A percentile compares a stretch with the other conserved stretches of the same genome.
Evolutionary conservation across 352 stramenopile species (phyloP).

Genomic region (Hyaloperonospora arabidopsidis): DNA sequence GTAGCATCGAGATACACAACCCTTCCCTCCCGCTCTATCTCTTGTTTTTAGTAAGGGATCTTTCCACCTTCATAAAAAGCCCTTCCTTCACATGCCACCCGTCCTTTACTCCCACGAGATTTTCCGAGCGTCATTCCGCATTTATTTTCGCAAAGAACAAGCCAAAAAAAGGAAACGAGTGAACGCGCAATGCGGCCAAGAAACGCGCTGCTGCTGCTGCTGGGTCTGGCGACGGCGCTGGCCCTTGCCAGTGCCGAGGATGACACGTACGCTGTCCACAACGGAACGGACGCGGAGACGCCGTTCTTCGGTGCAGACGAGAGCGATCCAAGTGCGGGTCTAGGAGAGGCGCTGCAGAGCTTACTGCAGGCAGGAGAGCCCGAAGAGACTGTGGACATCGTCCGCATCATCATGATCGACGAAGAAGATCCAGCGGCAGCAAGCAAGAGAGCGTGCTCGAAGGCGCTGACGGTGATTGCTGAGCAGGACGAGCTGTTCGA

Average conservation of each 20-base stretch:
- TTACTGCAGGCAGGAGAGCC: conserved; percentile 25
- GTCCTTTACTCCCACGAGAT: too few relatives aligned
- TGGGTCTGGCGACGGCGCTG: conserved; percentile 17
- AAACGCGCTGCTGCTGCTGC: conserved; percentile 10
- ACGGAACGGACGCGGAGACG: conserved; percentile 5
- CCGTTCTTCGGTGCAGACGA: conserved; percentile 9
- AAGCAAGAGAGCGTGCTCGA: conserved; percentile 36
- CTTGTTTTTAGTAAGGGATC: too few relatives aligned
- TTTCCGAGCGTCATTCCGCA: too few relatives aligned
- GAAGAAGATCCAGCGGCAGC: conserved; percentile 19
- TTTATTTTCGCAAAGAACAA: too few relatives aligned
- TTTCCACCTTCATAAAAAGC: too few relatives aligned
- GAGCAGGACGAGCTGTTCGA: conserved; percentile 37
- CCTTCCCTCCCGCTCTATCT: too few relatives aligned
- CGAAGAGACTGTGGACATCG: conserved; percentile 4
- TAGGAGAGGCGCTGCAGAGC: conserved; percentile 32
- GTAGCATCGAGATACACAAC: too few relatives aligned
- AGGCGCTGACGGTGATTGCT: conserved; percentile 32
- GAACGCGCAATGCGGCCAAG: too few relatives aligned
- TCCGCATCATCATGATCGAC: conserved; percentile 31
- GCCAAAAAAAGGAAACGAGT: too few relatives aligned
- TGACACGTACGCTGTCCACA: conserved; percentile 4
- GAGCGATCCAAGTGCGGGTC: conserved; percentile 7
- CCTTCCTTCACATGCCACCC: too few relatives aligned
- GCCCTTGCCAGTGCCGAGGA: conserved; percentile 18